Evolutionary conservation across 495 filamentous ascomycete species (phyloP), one percentile per base, ranked within the genome.

Genomic region (Apodospora peruviana): DNA sequence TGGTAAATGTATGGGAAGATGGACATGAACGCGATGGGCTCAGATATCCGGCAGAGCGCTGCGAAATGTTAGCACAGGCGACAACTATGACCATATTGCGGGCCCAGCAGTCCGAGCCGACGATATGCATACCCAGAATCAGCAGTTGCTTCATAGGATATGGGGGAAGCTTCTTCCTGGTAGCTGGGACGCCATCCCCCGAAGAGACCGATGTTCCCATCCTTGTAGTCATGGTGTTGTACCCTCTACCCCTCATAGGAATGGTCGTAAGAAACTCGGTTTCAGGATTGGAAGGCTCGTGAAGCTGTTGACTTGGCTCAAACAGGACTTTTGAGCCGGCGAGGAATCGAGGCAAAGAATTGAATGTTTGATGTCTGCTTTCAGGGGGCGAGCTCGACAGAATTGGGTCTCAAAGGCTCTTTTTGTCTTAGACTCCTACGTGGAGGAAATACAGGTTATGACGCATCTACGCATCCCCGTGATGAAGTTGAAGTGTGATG

Each of bases 1-100:
- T 85, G 93, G 71, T 96, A 99, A 60, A 91, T 90, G 63, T 99
- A 99, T 3, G 93, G 94, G 62, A 99, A 97, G 56, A 99, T 96
- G 43, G 90, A 96, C 87, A 95, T 97, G 77, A 99, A 97, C 9
- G 93, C 94, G 66, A 99, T 96, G 40, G 93, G 93, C 67, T 99
- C 93, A 75, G 89, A 96, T 67, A 99, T 94, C 57, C 93, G 84
- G 63, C 89, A 94, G 53, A 95, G 68, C 27, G 91, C 93, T 97
- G 58, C 47, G 39, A 3, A 43, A 48, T 54, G 68, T 80, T n/a
- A n/a, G n/a, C n/a, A n/a, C 58, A 79, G 71, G 49, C 8, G 20
- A 16, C 5, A 18, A 0, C 8, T 4, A 5, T 40, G 38, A 41
- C 5, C 40, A 43, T n/a, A 25, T 16, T 10, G 21, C 21, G 9